phyloP scores from a whole-genome alignment of 768 basidiomycete genomes.

The Goffeauzyma gilvescens region DNA sequence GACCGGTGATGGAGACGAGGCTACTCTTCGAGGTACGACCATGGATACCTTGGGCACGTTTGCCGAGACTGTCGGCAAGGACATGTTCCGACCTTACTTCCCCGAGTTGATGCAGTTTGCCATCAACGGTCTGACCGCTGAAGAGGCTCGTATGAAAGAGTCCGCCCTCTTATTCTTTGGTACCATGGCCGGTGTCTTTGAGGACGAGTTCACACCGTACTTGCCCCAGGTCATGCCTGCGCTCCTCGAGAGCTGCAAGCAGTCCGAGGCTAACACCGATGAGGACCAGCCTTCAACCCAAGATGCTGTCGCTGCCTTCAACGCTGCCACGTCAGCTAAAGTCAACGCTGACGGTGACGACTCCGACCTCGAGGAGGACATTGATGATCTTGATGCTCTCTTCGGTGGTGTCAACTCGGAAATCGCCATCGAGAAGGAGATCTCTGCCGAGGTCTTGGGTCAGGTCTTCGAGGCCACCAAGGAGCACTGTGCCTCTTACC shows the following conservation, averaged over 20 bases:
- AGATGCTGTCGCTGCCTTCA: constrained; percentile 33
- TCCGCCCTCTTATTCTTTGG: constrained; percentile 97
- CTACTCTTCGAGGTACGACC: constrained; percentile 83
- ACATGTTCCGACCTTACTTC: constrained; percentile 87
- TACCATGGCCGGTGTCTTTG: constrained; percentile 93
- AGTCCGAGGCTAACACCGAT: constrained; percentile 50
- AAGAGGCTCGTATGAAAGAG: constrained; percentile 63
- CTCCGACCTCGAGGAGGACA: constrained; percentile 53
- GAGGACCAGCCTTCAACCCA: constrained; percentile 36
- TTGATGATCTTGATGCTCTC: constrained; percentile 33
- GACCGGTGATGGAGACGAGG: constrained; percentile 67
- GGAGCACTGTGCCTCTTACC: constrained; percentile 69
- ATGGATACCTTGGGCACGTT: constrained; percentile 99
- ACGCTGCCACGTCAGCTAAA: constrained; percentile 49
- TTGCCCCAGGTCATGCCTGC: constrained; percentile 70
- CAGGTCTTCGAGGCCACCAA: constrained; percentile 68
- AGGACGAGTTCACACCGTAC: constrained; percentile 77
- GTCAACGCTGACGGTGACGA: constrained; percentile 40
- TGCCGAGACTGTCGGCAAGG: constrained; percentile 86
- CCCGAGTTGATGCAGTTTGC: constrained; percentile 89
- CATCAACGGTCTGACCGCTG: constrained; percentile 71
- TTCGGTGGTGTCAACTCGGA: constrained; percentile 84
- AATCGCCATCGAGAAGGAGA: constrained; percentile 97
- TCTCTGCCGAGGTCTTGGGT: constrained; percentile 88
- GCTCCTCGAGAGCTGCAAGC: constrained; percentile 61